These are phyloP conservation scores for Leucocoprinus leucothites DNA, from an alignment of 768 basidiomycete genomes.

Conservation along the genomic window DNA sequence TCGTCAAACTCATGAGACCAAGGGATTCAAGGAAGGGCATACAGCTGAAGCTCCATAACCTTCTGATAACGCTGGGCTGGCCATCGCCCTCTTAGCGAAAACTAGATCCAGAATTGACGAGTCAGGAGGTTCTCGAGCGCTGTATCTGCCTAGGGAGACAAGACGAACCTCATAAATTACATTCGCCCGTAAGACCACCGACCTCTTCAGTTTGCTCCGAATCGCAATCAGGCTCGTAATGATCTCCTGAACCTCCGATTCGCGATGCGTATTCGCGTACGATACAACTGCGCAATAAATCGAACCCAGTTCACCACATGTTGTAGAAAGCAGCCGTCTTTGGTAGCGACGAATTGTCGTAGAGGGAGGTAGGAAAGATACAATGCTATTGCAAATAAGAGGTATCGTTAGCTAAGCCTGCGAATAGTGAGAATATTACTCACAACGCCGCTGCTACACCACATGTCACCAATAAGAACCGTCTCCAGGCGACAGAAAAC, in stretches of 20 bases:
- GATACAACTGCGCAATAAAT: conserved; percentile 78
- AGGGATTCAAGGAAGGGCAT: conserved; percentile 17
- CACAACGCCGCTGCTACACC: conserved; percentile 82
- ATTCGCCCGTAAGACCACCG: conserved; percentile 52
- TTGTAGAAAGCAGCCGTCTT: conserved; percentile 65
- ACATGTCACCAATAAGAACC: conserved; percentile 64
- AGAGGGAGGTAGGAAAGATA: conserved; percentile 71
- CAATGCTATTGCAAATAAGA: conserved; percentile 37
- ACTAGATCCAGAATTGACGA: too few relatives aligned
- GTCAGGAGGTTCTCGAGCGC: too few relatives aligned
- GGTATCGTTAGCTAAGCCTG: background rate
- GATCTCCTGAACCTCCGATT: conserved; percentile 51
- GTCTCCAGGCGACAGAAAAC: conserved; percentile 68
- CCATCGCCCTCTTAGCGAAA: conserved; percentile 77
- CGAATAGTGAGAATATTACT: conserved; percentile 16
- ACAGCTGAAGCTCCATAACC: conserved; percentile 69
- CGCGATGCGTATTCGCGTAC: conserved; percentile 55
- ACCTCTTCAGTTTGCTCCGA: conserved; percentile 67
- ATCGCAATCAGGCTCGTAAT: conserved; percentile 69
- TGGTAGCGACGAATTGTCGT: conserved; percentile 75
- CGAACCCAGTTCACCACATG: conserved; percentile 61
- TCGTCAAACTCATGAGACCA: background rate
- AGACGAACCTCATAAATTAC: conserved; percentile 60
- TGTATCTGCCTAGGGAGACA: too few relatives aligned
- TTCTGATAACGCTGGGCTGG: conserved; percentile 74